These are phyloP conservation scores for Salvia hispanica DNA, from an alignment of 257 asterid species.

Conservation along the genomic window DNA sequence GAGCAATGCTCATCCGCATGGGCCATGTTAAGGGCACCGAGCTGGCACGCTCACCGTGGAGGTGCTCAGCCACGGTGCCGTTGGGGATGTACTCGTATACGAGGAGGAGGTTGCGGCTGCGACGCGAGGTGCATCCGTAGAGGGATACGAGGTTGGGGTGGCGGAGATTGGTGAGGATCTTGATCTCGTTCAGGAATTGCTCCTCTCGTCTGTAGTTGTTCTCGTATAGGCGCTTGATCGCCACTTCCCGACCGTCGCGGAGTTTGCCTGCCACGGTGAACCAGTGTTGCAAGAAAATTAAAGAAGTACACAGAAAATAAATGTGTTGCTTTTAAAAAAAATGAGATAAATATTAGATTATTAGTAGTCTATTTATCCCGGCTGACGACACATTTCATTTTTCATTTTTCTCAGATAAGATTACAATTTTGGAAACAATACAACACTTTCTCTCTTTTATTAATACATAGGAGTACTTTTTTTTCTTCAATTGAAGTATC, in stretches of 20 bases:
- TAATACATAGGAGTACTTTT: no score
- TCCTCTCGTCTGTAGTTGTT: slow-evolving; percentile 68
- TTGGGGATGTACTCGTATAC: slow-evolving; percentile 76
- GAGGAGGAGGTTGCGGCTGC: slow-evolving; percentile 68
- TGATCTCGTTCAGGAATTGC: slow-evolving; percentile 72
- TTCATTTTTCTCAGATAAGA: no score
- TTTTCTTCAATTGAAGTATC: no score
- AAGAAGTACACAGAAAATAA: no score
- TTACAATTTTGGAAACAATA: no score
- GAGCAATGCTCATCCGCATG: slow-evolving; percentile 66
- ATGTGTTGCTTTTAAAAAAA: no score
- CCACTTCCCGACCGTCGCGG: slow-evolving; percentile 80
- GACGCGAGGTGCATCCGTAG: slow-evolving; percentile 76
- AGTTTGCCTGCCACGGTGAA: slow-evolving; percentile 53
- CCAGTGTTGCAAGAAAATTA: no score
- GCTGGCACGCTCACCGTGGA: slow-evolving; percentile 52
- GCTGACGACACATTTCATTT: no score
- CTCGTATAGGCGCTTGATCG: slow-evolving; percentile 77
- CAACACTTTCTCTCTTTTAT: no score
- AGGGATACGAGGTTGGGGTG: slow-evolving; percentile 76
- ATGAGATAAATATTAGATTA: no score
- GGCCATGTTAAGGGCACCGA: slow-evolving; percentile 56
- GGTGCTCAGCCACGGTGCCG: slow-evolving; percentile 76
- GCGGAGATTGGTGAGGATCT: slow-evolving; percentile 61
- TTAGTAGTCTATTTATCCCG: no score